These are phyloP conservation scores for Chaetomium strumarium DNA, from an alignment of 2,329 filamentous ascomycete species.

Conservation along the genomic window DNA sequence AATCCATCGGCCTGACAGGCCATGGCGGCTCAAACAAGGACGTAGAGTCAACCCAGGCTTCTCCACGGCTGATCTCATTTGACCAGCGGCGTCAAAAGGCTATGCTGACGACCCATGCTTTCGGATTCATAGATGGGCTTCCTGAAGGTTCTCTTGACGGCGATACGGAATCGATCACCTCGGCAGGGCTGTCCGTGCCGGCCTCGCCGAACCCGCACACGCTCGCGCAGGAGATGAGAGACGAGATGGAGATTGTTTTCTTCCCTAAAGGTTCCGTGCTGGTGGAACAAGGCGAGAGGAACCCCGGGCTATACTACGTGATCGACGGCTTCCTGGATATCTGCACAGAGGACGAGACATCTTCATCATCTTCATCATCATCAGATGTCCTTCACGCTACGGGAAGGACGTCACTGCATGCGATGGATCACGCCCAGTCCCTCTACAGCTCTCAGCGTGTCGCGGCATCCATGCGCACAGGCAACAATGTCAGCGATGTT, in stretches of 20 bases:
- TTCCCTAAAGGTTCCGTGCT: constrained; percentile 92
- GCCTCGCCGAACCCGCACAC: constrained; percentile 59
- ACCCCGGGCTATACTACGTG: constrained; percentile 93
- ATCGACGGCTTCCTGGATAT: constrained; percentile 96
- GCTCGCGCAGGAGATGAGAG: constrained; percentile 72
- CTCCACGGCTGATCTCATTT: constrained; percentile 76
- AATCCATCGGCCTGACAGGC: constrained; percentile 76
- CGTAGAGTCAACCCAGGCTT: constrained; percentile 72
- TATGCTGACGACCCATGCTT: constrained; percentile 73
- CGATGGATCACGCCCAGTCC: constrained; percentile 32
- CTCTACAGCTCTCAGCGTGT: constrained; percentile 8
- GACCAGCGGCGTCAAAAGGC: constrained; percentile 77
- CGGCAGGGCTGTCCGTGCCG: constrained; percentile 56
- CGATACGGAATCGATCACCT: constrained; percentile 80
- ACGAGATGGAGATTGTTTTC: constrained; percentile 95
- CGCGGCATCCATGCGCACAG: constrained; percentile 19
- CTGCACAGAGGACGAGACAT: constrained; percentile 68
- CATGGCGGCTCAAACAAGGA: constrained; percentile 60
- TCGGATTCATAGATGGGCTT: constrained; percentile 87
- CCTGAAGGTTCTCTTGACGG: constrained; percentile 69
- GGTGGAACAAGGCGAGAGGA: constrained; percentile 95
- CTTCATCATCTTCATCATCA: constrained; percentile 31
- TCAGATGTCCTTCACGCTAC: constrained; percentile 37
- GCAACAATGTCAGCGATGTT: constrained; percentile 29
- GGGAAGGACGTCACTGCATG: constrained; percentile 30